Evolutionary conservation across 1,284 basidiomycete species (phyloP), one percentile per base, ranked within the genome.

Genomic region (Austroboletus niveus): DNA sequence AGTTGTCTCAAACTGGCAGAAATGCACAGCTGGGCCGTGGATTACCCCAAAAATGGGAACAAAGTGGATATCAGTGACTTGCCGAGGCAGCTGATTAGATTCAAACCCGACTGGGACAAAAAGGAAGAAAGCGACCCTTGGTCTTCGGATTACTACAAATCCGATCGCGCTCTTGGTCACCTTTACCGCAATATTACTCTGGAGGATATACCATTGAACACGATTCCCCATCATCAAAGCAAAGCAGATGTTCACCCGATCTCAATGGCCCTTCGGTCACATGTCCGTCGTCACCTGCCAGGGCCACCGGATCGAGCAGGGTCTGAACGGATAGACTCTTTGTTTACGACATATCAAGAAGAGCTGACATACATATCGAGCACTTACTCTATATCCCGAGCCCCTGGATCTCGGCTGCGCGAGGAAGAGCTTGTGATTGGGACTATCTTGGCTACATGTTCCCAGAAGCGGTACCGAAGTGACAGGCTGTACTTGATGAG

Each of bases 391-490:
- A 66, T 90, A 20, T 80, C 84, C 6, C 77, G 80, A 47, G 71
- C 75, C 12, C 75, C 80, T 4, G 82, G 79, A 12, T 74, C 75
- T 14, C 72, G 74, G 14, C 72, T 92, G 32, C 68, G 76, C 6
- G 89, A 91, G 61, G 84, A 85, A 49, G 89, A 92, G 60, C 75
- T 89, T 24, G 81, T 89, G 2, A 71, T 84, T 8, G 87, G 87
- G 14, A 84, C 84, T 0, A 91, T 92, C 53, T 69, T 88, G 38
- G 84, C 82, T 1, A 82, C 82, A 49, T 82, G 80, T 58, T 66
- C 78, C 2, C 81, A 87, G 56, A 77, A 72, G 48, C 70, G 83
- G 34, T 84, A 78, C 75, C 72, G 86, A 54, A 75, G 68, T 44
- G 80, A 83, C 56, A 75, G 85, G 35, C 79, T 79, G 51, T 75